A percentile compares a stretch with the other conserved stretches of the same genome.
Conservation (phyloP, 176 grass and related monocot species). For the Panicum miliaceum region DNA sequence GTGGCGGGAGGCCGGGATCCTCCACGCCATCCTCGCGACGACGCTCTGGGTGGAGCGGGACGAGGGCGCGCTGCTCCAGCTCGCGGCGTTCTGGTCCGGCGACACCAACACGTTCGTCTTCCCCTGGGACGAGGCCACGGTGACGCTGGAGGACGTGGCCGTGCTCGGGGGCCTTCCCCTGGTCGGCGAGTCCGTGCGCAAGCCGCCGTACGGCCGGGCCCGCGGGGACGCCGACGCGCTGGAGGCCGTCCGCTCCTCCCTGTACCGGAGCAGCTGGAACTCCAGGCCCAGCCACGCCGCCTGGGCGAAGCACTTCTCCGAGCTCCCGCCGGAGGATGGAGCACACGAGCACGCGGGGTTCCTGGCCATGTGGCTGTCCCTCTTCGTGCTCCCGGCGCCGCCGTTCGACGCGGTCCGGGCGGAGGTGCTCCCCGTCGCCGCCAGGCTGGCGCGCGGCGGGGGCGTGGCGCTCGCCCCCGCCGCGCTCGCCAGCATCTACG, state of each 20-base stretch:
- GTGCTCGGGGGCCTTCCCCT: slow-evolving; percentile 41
- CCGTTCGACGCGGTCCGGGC: slow-evolving; percentile 12
- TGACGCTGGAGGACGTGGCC: slow-evolving; percentile 50
- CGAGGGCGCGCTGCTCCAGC: slow-evolving; percentile 24
- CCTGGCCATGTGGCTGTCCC: slow-evolving; percentile 50
- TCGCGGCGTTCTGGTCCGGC: slow-evolving; percentile 48
- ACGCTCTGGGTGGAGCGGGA: slow-evolving; percentile 31
- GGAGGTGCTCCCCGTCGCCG: slow-evolving; percentile 38
- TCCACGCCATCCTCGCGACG: slow-evolving; percentile 35
- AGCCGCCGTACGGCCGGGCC: neutral
- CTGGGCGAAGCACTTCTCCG: slow-evolving; percentile 42
- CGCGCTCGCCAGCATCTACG: slow-evolving; percentile 50
- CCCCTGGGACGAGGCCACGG: slow-evolving; percentile 57
- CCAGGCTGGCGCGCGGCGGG: slow-evolving; percentile 36
- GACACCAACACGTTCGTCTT: slow-evolving; percentile 55
- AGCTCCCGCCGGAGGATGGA: too few species aligned
- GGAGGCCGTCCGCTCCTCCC: neutral
- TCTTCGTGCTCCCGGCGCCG: slow-evolving; percentile 37
- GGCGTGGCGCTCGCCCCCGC: slow-evolving; percentile 51
- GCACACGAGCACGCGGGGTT: slow-evolving; percentile 48
- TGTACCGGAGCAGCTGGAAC: slow-evolving; percentile 33
- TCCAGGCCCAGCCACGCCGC: slow-evolving; percentile 21
- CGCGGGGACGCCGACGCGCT: slow-evolving; percentile 5
- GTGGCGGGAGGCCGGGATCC: slow-evolving; percentile 45
- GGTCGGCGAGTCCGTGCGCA: slow-evolving; percentile 30